Conservation (phyloP, 306 rosid species). For the Quercus berberidifolia region DNA sequence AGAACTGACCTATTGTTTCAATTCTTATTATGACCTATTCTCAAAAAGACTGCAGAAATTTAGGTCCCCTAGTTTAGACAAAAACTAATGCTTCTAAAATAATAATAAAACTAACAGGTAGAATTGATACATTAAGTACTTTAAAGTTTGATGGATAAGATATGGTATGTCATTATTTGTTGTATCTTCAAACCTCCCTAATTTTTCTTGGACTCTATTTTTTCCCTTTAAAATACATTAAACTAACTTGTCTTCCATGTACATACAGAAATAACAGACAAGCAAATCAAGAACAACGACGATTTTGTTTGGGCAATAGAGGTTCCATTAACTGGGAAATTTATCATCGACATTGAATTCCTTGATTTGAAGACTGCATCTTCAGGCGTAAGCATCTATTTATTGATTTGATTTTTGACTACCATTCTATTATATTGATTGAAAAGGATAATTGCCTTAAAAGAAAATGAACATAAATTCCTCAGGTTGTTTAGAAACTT, state of each 20-base stretch:
- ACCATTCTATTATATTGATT: neutral
- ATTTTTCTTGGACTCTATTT: neutral
- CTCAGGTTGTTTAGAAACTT: neutral
- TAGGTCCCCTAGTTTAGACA: neutral
- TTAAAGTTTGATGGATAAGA: neutral
- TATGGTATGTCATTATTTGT: neutral
- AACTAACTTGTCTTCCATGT: neutral
- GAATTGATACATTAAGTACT: neutral
- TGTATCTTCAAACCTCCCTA: neutral
- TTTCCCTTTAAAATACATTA: neutral
- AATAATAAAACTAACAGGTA: neutral
- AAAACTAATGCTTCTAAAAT: neutral
- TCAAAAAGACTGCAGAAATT: neutral
- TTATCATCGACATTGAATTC: slow-evolving; percentile 92
- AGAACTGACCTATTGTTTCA: neutral
- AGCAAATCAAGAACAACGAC: slow-evolving; percentile 68
- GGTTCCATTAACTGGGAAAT: slow-evolving; percentile 90
- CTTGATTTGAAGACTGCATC: slow-evolving; percentile 82
- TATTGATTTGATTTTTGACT: neutral
- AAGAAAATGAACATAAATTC: neutral
- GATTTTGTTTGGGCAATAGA: slow-evolving; percentile 94
- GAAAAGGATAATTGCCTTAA: slow-evolving; percentile 3
- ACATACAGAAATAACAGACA: slow-evolving; percentile 70
- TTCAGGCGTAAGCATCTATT: slow-evolving; percentile 43
- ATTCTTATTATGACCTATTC: neutral